Conservation (phyloP, 2,329 filamentous ascomycete species). For the Magnaporthales sp. region DNA sequence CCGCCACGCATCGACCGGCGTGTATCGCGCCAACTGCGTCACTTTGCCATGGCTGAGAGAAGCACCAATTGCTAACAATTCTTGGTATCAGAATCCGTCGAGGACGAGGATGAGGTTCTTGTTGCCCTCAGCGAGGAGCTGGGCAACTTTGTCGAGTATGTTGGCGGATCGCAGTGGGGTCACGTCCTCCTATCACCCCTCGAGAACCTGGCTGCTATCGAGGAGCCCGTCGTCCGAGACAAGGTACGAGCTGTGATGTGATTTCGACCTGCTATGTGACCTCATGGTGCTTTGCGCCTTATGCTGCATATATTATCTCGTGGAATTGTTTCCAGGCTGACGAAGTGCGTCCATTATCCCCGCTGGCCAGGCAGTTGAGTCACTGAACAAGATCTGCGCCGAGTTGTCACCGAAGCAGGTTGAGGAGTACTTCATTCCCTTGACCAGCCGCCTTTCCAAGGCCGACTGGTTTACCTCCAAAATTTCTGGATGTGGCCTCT, state of each 20-base stretch:
- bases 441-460: constrained; percentile 92
- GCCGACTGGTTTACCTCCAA: constrained; percentile 99
- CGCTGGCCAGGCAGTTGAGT: constrained; percentile 76
- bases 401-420: constrained; percentile 86
- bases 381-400: constrained; percentile 97
- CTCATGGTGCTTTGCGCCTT: neutral
- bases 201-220: constrained; percentile 96
- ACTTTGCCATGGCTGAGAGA: neutral
- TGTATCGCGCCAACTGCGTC: neutral
- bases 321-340: neutral
- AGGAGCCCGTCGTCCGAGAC: constrained; percentile 94
- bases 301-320: neutral
- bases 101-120: constrained; percentile 97
- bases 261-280: neutral
- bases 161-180: constrained; percentile 85
- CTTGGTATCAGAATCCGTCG: constrained; percentile 71
- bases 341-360: neutral
- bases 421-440: constrained; percentile 94
- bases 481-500: constrained; percentile 94
- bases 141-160: constrained; percentile 93
- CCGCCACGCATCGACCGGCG: neutral
- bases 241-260: constrained; percentile 54
- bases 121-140: constrained; percentile 96
- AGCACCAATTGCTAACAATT: neutral
- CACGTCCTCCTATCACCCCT: constrained; percentile 95